Evolutionary conservation across 2,329 filamentous ascomycete genomes (phyloP).

Genomic region (Calonectria henricotiae): DNA sequence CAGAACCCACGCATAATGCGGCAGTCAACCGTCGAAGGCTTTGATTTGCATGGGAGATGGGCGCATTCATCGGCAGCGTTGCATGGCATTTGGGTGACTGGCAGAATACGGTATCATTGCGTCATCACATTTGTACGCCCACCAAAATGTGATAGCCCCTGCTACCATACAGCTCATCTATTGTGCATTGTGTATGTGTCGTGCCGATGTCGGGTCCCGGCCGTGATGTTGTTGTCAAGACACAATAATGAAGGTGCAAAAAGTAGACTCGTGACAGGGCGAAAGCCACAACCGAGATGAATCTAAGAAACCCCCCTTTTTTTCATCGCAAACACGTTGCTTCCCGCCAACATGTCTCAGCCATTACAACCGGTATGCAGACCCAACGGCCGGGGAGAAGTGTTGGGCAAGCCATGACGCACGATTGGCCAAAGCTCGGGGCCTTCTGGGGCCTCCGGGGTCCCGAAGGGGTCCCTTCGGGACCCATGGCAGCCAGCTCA

Average conservation of each 20-base stretch:
- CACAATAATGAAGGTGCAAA: background rate
- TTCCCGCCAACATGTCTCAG: conserved; percentile 27
- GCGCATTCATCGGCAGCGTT: background rate
- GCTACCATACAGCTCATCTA: no score
- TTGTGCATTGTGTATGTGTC: background rate
- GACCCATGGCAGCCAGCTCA: conserved; percentile 13
- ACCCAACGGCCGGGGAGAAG: conserved; percentile 8
- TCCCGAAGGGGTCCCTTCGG: background rate
- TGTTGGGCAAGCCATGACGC: conserved; percentile 24
- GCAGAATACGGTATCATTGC: background rate
- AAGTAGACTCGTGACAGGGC: conserved; percentile 10
- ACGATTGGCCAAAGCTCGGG: conserved; percentile 19
- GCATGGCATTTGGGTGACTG: background rate
- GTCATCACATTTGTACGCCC: background rate
- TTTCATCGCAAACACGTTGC: conserved; percentile 6
- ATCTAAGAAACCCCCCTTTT: background rate
- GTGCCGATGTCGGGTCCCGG: conserved; percentile 1
- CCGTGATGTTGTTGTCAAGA: background rate
- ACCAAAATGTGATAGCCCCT: background rate
- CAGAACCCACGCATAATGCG: conserved; percentile 13
- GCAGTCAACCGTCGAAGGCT: background rate
- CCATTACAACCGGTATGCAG: conserved; percentile 15
- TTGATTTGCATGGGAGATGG: background rate
- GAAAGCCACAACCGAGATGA: conserved; percentile 15
- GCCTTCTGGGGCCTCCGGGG: background rate